Percentiles rank a stretch among this genome's conserved stretches.
phyloP scores from a whole-genome alignment of 2,329 filamentous ascomycete species.

The Botryotinia narcissicola region DNA sequence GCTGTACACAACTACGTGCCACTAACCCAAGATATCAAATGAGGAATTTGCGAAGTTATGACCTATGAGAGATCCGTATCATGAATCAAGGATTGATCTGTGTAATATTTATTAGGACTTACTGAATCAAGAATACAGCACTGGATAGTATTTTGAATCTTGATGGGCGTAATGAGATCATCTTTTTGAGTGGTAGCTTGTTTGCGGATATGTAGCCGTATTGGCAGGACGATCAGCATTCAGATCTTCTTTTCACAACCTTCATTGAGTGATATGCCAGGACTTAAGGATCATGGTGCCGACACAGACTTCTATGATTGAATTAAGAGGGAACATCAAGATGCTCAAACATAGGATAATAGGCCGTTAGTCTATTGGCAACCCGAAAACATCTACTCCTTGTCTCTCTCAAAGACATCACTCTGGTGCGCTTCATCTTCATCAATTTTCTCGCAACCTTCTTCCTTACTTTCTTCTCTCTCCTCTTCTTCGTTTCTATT shows the following conservation, averaged over 20 bases:
- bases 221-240: neutral
- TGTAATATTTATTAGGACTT: neutral
- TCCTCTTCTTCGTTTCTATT: neutral
- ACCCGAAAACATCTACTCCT: neutral
- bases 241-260: neutral
- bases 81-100: rapidly evolving
- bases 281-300: neutral
- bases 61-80: neutral
- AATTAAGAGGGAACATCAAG: neutral
- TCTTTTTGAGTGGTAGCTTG: neutral
- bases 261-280: neutral
- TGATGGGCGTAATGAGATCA: neutral
- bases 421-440: neutral
- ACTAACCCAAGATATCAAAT: neutral
- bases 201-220: neutral
- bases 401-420: neutral
- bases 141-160: neutral
- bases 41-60: neutral
- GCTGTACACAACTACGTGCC: neutral
- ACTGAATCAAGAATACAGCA: neutral
- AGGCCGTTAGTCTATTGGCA: neutral
- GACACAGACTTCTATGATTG: neutral
- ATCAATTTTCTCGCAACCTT: neutral
- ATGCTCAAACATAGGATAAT: neutral
- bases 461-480: no score